Evolutionary conservation across 768 basidiomycete genomes (phyloP), one percentile per base, ranked within the genome.

Genomic region (Rhodotorula sphaerocarpa): DNA sequence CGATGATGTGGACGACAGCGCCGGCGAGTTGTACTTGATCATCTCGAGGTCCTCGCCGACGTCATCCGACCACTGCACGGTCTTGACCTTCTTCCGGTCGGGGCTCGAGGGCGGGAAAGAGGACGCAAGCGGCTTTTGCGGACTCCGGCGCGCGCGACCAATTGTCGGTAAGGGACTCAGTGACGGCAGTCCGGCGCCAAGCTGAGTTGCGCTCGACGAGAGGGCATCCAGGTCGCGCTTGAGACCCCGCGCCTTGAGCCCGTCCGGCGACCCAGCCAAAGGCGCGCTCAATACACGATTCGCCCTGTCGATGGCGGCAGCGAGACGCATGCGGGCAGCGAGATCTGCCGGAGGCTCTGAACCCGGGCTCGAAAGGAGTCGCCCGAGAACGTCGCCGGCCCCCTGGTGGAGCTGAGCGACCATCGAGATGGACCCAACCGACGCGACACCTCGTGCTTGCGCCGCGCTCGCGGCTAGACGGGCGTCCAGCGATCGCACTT

Each of bases 21-120:
- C 66, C 18, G 57, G 61, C 30, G 57, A 55, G 53, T 30, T 27
- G 61, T 30, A 66, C 43, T 63, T 67, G 66, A 63, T 51, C 55
- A 57, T 62, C 51, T 67, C 66, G 31, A 67, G 55, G 7, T 60
- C 66, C 45, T 65, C 67, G 36, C 67, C 62, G 3, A 56, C 34
- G 53, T 68, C 67, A 56, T 68, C 67, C 7, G 62, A 41, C 67
- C 67, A 68, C 50, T 68, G 62, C 23, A 68, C 62, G 11, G 54
- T 61, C 51, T 68, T 68, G 47, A 44, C 51, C 56, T 52, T 61
- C 63, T 61, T 68, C 10, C 20, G 20, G 21, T 30, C 44, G 20
- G 57, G 57, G 20, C 57, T 43, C 31, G 47, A n/a, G n/a, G 48
- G 27, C 15, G 33, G 58, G 43, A 66, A 51, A 1, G 56, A 55